Evolutionary conservation across 176 grass and related monocot genomes (phyloP).

Genomic region (Phoenix dactylifera): DNA sequence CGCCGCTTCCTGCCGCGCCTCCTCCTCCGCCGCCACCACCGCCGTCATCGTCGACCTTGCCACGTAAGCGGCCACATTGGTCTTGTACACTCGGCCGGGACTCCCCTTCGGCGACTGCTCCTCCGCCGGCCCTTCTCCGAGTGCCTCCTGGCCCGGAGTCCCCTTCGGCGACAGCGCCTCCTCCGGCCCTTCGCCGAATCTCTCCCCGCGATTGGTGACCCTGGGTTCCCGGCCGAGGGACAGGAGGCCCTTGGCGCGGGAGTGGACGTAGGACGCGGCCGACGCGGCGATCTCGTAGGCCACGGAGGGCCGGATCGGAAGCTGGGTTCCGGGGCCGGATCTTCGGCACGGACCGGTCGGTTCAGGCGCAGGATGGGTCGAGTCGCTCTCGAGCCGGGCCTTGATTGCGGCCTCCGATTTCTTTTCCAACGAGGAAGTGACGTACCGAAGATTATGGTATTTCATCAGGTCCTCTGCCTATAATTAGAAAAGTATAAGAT

Average conservation of each 20-base stretch:
- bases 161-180: too few species aligned
- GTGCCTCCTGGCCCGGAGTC: too few species aligned
- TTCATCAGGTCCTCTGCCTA: slow-evolving; percentile 52
- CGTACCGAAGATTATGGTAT: slow-evolving; percentile 45
- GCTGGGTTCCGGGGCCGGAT: slow-evolving; percentile 29
- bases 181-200: too few species aligned
- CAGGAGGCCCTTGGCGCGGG: slow-evolving; percentile 58
- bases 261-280: slow-evolving; percentile 71
- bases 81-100: slow-evolving; percentile 39
- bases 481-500: background rate
- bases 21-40: slow-evolving; percentile 86
- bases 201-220: background rate
- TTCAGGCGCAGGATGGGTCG: slow-evolving; percentile 20
- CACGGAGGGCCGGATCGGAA: slow-evolving; percentile 44
- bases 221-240: slow-evolving; percentile 15
- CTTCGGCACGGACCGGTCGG: slow-evolving; percentile 1
- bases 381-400: slow-evolving; percentile 46
- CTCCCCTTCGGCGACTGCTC: background rate
- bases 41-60: slow-evolving; percentile 89
- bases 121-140: too few species aligned
- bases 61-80: slow-evolving; percentile 75
- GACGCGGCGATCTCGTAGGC: slow-evolving; percentile 84
- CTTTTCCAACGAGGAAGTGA: slow-evolving; percentile 75
- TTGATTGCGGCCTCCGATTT: slow-evolving; percentile 43
- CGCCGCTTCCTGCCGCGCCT: slow-evolving; percentile 68